Base-by-base conservation (phyloP, 2,329 filamentous ascomycete species). In the Tolypocladium amazonense region DNA sequence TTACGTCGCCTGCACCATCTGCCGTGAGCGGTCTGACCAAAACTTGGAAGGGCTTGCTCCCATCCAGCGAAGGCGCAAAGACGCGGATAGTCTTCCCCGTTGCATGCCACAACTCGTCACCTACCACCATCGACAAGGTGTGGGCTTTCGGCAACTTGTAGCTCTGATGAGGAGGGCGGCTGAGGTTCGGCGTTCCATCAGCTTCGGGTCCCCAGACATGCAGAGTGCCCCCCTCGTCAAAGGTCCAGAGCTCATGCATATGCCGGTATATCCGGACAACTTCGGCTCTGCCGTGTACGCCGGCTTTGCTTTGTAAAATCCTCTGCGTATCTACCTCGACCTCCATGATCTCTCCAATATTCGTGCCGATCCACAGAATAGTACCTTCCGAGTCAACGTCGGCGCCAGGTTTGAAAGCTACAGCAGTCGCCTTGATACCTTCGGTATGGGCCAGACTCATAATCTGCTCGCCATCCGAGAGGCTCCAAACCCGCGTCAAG, bases 311-410 rank as follows among this genome's bases (percentile, higher is more conserved):
- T 35, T 82, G 79, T 18, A 90, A 79, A 54, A 96, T 79, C 41
- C 81, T 84, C 68, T 92, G 87, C 0, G 86, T 87, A 2, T 80
- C 77, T 59, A 97, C 84, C 70, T 99, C 92, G 53, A 96, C 82
- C 74, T 99, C 94, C 70, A 92, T 85, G 45, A 99, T 79, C 63
- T 99, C 94, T 56, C 94, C 94, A 8, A 85, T 79, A 65, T 88
- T 96, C 52, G 88, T 97, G 9, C 94, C 94, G 38, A 97, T 83
- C 94, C 94, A 99, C 30, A 99, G 66, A 18, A 86, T 82, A 58
- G 83, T 82, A 7, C 92, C 93, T 73, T 97, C 93, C 55, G 92
- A 86, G 61, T 90, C 84, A 1, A 93, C 82, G 63, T 88, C 84
- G 3, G 81, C 78, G 1, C 88, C 88, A 3, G 93, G 92, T 70